These are phyloP conservation scores for Plectranthus barbatus DNA, from an alignment of 257 asterid genomes.

Conservation along the genomic window DNA sequence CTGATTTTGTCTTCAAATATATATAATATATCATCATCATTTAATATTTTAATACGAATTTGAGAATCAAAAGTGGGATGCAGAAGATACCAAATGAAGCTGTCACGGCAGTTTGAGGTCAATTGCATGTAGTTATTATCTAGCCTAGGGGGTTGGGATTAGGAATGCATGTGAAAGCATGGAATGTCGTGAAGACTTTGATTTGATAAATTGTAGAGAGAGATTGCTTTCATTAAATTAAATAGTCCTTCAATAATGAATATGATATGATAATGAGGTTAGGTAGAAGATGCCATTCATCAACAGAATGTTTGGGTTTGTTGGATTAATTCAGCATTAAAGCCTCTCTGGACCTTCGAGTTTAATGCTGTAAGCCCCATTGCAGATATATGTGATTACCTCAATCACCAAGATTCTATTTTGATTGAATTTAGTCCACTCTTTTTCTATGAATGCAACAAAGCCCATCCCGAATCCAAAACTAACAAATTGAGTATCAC, in stretches of 20 bases:
- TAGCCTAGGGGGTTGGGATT: not conserved
- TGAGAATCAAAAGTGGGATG: too few species aligned
- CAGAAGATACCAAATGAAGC: not conserved
- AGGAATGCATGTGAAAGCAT: not conserved
- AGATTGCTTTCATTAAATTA: not conserved
- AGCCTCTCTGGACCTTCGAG: not conserved
- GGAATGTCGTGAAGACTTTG: not conserved
- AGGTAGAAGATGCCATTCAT: not conserved
- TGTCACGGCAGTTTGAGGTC: not conserved
- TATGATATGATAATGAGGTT: too few species aligned
- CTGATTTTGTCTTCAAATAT: too few species aligned
- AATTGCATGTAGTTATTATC: not conserved
- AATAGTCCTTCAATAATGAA: too few species aligned
- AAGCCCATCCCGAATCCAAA: too few species aligned
- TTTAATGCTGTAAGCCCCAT: not conserved
- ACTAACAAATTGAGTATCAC: too few species aligned
- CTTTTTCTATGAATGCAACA: too few species aligned
- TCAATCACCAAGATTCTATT: too few species aligned
- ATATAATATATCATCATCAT: too few species aligned
- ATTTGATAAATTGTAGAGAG: not conserved
- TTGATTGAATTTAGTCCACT: too few species aligned
- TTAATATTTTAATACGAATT: too few species aligned
- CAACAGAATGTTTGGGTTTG: conserved; percentile 10
- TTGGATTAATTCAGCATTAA: not conserved
- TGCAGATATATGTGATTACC: too few species aligned